Evolutionary conservation across 2,329 filamentous ascomycete genomes (phyloP), one percentile per base, ranked within the genome.

Genomic region (Coniochaeta sp.): DNA sequence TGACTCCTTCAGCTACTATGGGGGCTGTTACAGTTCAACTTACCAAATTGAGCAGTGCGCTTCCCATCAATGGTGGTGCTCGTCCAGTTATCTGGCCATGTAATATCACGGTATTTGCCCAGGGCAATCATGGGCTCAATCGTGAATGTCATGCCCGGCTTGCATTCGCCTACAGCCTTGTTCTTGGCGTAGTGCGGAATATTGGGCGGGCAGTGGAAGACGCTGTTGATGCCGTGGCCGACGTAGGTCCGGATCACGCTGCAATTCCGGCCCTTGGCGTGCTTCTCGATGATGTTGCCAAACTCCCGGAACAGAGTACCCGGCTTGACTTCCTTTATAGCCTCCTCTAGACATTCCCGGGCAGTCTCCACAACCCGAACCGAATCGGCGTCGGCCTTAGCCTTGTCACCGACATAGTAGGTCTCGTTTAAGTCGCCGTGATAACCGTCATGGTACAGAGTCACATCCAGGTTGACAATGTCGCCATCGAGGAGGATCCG

Each of bases 21-120:
- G n/a, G 3, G 16, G 31, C 9, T 11, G 14, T 19, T 1, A 2
- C 54, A 9, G 24, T 28, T 36, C 28, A n/a, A 75, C 86, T 73
- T 77, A 91, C 89, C 89, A 70, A 99, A 99, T 72, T 99, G 95
- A 11, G 95, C 95, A 17, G 93, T 96, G 71, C 85, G 81, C 74
- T 89, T 90, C 58, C 95, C 95, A 72, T 99, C 95, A 60, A 88
- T 84, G 0, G 95, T 99, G 6, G 91, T 90, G 74, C 92, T 96
- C 1, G 95, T 99, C 95, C 95, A 99, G 78, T 98, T 91, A 73
- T 99, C 95, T 0, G 95, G 95, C 95, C 95, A 99, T 0, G 92
- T 98, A 73, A 95, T 89, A 71, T 99, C 95, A 64, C 86, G 86
- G 75, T 96, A 90, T 63, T 90, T 93, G 61, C 95, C 95, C 60